phyloP scores from a whole-genome alignment of 208 protist genomes.

The Crithidia fasciculata region DNA sequence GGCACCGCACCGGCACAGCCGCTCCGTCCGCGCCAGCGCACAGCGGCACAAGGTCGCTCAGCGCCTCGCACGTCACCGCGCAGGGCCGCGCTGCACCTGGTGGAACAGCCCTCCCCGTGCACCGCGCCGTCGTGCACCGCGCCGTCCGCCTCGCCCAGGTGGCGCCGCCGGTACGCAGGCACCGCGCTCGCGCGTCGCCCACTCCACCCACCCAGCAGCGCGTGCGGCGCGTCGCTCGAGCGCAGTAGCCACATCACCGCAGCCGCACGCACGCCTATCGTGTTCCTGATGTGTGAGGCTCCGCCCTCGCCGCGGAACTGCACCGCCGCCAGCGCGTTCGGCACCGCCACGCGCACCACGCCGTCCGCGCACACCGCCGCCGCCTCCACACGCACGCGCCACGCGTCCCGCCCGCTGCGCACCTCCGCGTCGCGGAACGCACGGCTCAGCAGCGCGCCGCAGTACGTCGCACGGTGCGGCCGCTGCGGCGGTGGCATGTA shows the following conservation, averaged over 20 bases:
- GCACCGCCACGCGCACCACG: constrained; percentile 9
- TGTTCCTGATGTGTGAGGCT: no score
- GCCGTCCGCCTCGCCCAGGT: constrained; percentile 14
- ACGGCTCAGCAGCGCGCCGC: constrained; percentile 42
- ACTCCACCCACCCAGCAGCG: constrained; percentile 71
- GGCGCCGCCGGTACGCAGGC: constrained; percentile 12
- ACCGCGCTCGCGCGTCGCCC: constrained; percentile 32
- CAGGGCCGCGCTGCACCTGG: constrained; percentile 6
- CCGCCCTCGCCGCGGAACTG: constrained; percentile 29
- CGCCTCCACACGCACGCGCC: constrained; percentile 31
- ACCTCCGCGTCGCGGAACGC: constrained; percentile 35
- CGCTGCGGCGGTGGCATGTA: constrained; percentile 35
- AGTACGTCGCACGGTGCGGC: constrained; percentile 28
- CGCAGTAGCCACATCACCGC: constrained; percentile 62
- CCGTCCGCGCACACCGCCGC: constrained; percentile 11
- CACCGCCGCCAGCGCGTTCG: constrained; percentile 38
- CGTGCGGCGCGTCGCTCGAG: constrained; percentile 40
- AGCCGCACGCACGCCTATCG: constrained; percentile 46
- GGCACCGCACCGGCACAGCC: neutral
- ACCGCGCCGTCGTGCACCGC: constrained; percentile 40
- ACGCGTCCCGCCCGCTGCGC: constrained; percentile 31
- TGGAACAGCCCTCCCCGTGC: constrained; percentile 75
- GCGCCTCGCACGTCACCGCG: constrained; percentile 54
- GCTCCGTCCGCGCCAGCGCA: constrained; percentile 5
- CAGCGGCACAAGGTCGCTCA: constrained; percentile 43